Evolutionary conservation across 495 filamentous ascomycete species (phyloP).

Genomic region (Neurospora terricola): DNA sequence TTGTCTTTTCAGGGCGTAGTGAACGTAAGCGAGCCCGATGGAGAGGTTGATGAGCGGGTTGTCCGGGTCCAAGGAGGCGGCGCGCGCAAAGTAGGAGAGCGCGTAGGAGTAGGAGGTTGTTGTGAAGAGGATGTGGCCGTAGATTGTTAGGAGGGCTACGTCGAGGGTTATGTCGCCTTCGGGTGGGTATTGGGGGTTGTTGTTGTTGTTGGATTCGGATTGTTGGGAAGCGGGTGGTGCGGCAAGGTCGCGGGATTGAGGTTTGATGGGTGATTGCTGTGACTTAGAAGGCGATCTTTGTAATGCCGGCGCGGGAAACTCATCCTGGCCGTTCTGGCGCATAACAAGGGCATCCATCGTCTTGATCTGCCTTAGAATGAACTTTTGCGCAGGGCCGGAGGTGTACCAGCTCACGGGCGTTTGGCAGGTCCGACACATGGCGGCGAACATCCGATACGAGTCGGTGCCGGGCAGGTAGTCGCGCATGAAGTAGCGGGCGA

Average conservation of each 20-base stretch:
- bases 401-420: conserved; percentile 49
- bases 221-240: not conserved
- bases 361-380: conserved; percentile 81
- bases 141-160: conserved; percentile 70
- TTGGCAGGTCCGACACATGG: conserved; percentile 55
- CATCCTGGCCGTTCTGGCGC: not conserved
- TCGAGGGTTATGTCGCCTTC: conserved; percentile 28
- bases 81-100: conserved; percentile 83
- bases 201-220: conserved; percentile 6
- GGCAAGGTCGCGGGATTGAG: not conserved
- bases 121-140: conserved; percentile 76
- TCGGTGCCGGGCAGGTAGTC: conserved; percentile 77
- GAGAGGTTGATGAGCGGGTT: conserved; percentile 70
- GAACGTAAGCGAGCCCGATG: conserved; percentile 65
- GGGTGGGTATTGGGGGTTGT: conserved; percentile 14
- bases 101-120: conserved; percentile 72
- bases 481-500: conserved; percentile 73
- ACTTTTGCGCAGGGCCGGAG: conserved; percentile 65
- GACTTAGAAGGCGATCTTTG: not conserved
- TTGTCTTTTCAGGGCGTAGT: conserved; percentile 79
- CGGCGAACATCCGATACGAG: conserved; percentile 70
- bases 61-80: conserved; percentile 63
- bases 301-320: not conserved
- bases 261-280: not conserved
- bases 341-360: conserved; percentile 56